These are phyloP conservation scores for Bryoerythrophyllum caledonicum DNA, from an alignment of 225 moss, liverwort and hornwort species.

Conservation along the genomic window DNA sequence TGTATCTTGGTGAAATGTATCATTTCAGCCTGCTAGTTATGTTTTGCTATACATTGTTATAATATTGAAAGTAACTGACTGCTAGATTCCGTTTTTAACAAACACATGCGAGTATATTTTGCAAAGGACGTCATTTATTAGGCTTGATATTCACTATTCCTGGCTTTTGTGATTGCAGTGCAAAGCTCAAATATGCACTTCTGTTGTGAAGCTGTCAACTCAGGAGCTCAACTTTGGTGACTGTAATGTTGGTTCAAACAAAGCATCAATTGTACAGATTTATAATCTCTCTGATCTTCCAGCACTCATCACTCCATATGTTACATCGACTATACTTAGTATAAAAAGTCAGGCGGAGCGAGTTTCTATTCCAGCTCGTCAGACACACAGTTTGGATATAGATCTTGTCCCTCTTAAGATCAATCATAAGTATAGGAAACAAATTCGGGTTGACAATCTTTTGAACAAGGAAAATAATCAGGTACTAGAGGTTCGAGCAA, in stretches of 20 bases:
- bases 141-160: conserved; percentile 12
- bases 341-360: conserved; percentile 83
- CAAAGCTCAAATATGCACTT: conserved; percentile 88
- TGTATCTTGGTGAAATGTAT: conserved; percentile 11
- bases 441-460: conserved; percentile 87
- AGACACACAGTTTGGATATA: conserved; percentile 83
- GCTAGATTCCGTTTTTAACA: conserved; percentile 3
- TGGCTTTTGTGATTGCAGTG: conserved; percentile 57
- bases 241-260: conserved; percentile 89
- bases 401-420: conserved; percentile 94
- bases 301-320: conserved; percentile 81
- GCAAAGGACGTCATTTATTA: background rate
- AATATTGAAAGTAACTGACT: background rate
- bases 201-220: conserved; percentile 83
- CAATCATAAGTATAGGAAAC: conserved; percentile 87
- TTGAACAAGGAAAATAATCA: conserved; percentile 86
- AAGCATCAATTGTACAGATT: conserved; percentile 82
- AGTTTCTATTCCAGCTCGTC: conserved; percentile 71
- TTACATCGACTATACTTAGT: conserved; percentile 87
- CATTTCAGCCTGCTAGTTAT: background rate
- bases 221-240: conserved; percentile 89
- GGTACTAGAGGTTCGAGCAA: conserved; percentile 80
- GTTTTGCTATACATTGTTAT: background rate
- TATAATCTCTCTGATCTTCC: conserved; percentile 91
- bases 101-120: background rate